These are phyloP conservation scores for Globisporangium carolinianum DNA, from an alignment of 352 stramenopile species.

Conservation along the genomic window DNA sequence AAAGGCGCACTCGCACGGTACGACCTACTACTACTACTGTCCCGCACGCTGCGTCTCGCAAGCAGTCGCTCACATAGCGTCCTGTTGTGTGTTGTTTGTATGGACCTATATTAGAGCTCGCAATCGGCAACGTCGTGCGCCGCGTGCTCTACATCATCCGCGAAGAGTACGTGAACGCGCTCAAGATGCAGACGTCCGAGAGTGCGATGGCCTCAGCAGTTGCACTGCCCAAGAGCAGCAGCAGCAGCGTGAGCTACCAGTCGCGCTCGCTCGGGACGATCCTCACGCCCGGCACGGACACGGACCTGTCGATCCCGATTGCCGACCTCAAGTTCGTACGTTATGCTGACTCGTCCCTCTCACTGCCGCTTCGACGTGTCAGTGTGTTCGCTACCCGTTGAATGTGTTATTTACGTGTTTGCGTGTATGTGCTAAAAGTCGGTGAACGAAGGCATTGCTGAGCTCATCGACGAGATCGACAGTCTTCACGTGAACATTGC, in stretches of 20 bases:
- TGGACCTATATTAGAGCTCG: slow-evolving; percentile 37
- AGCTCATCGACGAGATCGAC: slow-evolving; percentile 94
- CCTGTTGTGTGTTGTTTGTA: too few species aligned
- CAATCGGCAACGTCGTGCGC: slow-evolving; percentile 86
- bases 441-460: slow-evolving; percentile 93
- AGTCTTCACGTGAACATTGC: slow-evolving; percentile 95
- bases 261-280: slow-evolving; percentile 74
- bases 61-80: too few species aligned
- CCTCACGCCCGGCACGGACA: slow-evolving; percentile 71
- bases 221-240: slow-evolving; percentile 9
- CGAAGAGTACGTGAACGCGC: slow-evolving; percentile 74
- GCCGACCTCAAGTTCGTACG: slow-evolving; percentile 71
- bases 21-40: neutral
- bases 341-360: neutral
- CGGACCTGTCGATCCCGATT: slow-evolving; percentile 78
- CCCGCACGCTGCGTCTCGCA: too few species aligned
- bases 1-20: slow-evolving; percentile 65
- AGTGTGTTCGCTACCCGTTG: neutral
- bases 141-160: slow-evolving; percentile 87
- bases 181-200: slow-evolving; percentile 36
- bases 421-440: slow-evolving; percentile 28
- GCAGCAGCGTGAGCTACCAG: slow-evolving; percentile 49
- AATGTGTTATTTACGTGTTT: neutral
- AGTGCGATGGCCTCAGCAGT: slow-evolving; percentile 11
- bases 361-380: neutral